Evolutionary conservation across 768 basidiomycete species (phyloP), one percentile per base, ranked within the genome.

Genomic region (Chlorophyllum brunneum): DNA sequence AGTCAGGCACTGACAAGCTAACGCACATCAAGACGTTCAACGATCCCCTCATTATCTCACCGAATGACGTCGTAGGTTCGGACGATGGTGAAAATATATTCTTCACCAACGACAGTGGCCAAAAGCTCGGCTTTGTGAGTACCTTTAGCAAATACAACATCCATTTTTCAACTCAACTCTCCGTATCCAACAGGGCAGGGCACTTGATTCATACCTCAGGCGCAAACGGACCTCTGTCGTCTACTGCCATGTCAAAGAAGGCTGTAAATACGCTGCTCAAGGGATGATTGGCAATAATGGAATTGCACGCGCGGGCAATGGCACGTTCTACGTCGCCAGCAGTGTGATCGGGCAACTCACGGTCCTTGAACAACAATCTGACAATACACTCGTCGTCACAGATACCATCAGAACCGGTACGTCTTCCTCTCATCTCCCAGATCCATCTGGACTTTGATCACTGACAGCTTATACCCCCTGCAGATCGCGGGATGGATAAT

Each of bases 31-130:
- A 65, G 54, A 88, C 88, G 3, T 67, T 88, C 16, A 65, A 74
- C 30, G 75, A 84, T 60, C 69, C 75, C 5, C 63, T 78, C 9
- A 73, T 90, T 20, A 34, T 76, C 9, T 80, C 85, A 4, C 88
- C 88, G 1, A 90, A 89, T 60, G 88, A 88, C 60, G 48, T 90
- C 11, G 77, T 81, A n/a, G 86, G 87, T 24, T 75, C 72, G 26
- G 62, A 78, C 2, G 82, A 88, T 56, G 85, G 85, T 23, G 70
- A 76, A 54, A 79, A 77, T 33, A 81, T 89, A 52, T 81, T 80
- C 63, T 79, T 88, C 61, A 85, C 86, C 26, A 91, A 90, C 58
- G 85, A 88, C 54, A 73, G 82, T 55, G 70, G 71, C 16, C 60
- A 60, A 34, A 87, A 85, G 68, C 65, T 73, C 16, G 77, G 82